Evolutionary conservation across 495 filamentous ascomycete genomes (phyloP), one percentile per base, ranked within the genome.

Genomic region (Xylaria cubensis): DNA sequence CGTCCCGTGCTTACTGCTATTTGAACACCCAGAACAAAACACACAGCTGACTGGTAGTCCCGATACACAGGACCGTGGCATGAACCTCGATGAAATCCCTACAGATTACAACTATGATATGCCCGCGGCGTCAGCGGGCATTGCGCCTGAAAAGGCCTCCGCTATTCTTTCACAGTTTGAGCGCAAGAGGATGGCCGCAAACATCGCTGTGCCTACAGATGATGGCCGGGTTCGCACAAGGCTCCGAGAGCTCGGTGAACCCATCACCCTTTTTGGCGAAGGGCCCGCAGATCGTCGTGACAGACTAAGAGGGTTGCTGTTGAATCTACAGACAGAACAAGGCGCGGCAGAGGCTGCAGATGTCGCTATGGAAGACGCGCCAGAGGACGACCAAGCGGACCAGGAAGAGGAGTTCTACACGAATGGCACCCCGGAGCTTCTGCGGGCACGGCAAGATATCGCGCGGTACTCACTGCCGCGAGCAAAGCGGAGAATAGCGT

Each of bases 401-500:
- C 90, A 94, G 74, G 93, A 97, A 74, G 96, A 98, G 78, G 96
- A 99, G 74, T 98, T 98, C 79, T 99, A 98, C 78, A 97, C 95
- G 0, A 88, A 91, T 64, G 96, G 97, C 0, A 85, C 87, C 3
- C 82, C 88, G 12, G 92, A 92, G 63, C 83, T 99, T 13, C 84
- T 97, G 21, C 85, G 91, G 26, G 93, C 94, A 6, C 86, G 96
- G 59, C 91, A 89, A 77, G 87, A 90, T 10, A 97, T 99, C 68
- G 97, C 96, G 8, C 84, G 87, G 21, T 98, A 91, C 80, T 97
- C 94, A 19, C 81, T 99, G 36, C 95, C 94, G 4, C 85, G 92
- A 61, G 94, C 96, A 59, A 93, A 92, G 78, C 83, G 86, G 66
- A 86, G 95, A 69, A 87, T 97, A 9, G 89, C 88, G 4, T 90